Evolutionary conservation across 306 rosid species (phyloP).

Genomic region (Clitoria ternatea): DNA sequence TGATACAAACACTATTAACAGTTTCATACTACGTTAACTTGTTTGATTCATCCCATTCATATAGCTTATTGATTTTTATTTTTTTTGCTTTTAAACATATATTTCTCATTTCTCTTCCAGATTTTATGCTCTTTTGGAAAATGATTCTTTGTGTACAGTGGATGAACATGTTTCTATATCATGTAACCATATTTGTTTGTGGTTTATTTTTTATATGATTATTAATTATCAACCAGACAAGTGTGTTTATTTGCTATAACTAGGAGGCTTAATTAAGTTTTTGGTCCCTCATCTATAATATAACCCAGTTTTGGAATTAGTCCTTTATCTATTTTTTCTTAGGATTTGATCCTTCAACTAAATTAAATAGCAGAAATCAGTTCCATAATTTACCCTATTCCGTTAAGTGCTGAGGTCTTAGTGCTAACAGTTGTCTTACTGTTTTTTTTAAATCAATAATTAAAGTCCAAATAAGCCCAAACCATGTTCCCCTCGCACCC

Average conservation of each 20-base stretch:
- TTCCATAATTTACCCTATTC: no score
- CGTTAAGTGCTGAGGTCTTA: no score
- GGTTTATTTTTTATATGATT: neutral
- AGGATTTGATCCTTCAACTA: no score
- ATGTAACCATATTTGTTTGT: neutral
- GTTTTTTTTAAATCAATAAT: no score
- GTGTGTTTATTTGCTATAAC: neutral
- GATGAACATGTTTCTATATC: conserved; percentile 4
- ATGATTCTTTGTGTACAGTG: neutral
- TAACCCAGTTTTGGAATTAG: no score
- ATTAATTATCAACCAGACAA: neutral
- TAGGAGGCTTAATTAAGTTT: no score
- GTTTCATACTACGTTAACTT: neutral
- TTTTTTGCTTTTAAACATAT: conserved; percentile 9
- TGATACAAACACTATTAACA: neutral
- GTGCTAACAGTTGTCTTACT: no score
- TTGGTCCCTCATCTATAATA: no score
- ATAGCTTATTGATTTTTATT: neutral
- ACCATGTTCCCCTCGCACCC: no score
- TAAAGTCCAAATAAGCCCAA: no score
- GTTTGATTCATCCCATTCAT: neutral
- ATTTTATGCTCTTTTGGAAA: neutral
- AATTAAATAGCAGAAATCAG: no score
- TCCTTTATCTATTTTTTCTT: no score
- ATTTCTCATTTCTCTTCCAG: neutral